Evolutionary conservation across 2,329 filamentous ascomycete species (phyloP).

Genomic region (Colletotrichum cordylinicola): DNA sequence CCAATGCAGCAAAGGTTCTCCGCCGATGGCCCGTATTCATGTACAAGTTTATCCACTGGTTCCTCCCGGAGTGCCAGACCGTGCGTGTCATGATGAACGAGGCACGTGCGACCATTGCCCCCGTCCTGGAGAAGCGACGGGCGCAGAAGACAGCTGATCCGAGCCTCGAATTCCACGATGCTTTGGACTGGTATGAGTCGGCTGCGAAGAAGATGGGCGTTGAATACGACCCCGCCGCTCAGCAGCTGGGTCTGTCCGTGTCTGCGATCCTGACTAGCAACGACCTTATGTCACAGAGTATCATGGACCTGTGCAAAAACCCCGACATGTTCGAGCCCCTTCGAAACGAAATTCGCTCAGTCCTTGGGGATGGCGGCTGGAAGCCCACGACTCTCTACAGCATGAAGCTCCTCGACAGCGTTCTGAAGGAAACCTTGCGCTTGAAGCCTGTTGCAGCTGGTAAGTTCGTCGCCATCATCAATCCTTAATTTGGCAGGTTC

Average conservation of each 20-base stretch:
- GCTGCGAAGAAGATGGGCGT: neutral
- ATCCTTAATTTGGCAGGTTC: neutral
- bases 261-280: constrained; percentile 28
- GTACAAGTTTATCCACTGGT: constrained; percentile 22
- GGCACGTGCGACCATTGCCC: constrained; percentile 14
- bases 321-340: constrained; percentile 26
- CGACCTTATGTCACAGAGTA: constrained; percentile 25
- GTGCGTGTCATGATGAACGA: constrained; percentile 7
- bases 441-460: constrained; percentile 8
- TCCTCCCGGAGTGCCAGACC: constrained; percentile 21
- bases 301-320: constrained; percentile 25
- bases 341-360: constrained; percentile 24
- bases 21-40: constrained; percentile 21
- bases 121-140: constrained; percentile 23
- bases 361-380: neutral
- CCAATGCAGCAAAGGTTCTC: constrained; percentile 8
- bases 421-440: constrained; percentile 17
- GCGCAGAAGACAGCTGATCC: neutral
- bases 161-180: constrained; percentile 18
- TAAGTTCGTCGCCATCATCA: neutral
- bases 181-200: constrained; percentile 25
- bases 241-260: constrained; percentile 26
- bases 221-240: neutral
- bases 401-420: constrained; percentile 13
- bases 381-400: neutral